Evolutionary conservation across 768 basidiomycete species (phyloP).

Genomic region (Tremella mesenterica): DNA sequence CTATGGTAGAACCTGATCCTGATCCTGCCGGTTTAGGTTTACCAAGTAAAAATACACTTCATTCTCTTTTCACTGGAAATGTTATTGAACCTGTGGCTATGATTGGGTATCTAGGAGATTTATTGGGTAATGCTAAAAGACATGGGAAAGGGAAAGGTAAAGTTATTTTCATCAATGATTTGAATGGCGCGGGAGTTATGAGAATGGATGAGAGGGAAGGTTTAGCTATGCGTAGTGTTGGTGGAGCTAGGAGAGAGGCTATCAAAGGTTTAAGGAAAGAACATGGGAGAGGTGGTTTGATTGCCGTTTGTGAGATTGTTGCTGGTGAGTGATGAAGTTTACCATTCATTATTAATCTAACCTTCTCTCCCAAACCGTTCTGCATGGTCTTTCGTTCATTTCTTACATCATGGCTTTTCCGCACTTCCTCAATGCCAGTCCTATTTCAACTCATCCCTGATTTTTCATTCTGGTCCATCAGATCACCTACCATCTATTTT

Average conservation of each 20-base stretch:
- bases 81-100: constrained; percentile 31
- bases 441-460: too few relatives aligned
- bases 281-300: constrained; percentile 8
- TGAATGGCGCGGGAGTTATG: not conserved
- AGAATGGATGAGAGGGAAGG: not conserved
- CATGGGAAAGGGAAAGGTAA: constrained; percentile 8
- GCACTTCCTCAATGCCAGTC: too few relatives aligned
- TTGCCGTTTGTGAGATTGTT: constrained; percentile 33
- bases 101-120: constrained; percentile 24
- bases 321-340: constrained; percentile 21
- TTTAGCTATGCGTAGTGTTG: constrained; percentile 13
- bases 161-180: constrained; percentile 29
- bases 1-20: not conserved
- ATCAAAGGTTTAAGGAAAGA: constrained; percentile 16
- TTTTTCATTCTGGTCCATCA: too few relatives aligned
- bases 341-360: too few relatives aligned
- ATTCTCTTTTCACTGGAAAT: constrained; percentile 24
- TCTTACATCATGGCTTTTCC: too few relatives aligned
- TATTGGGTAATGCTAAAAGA: constrained; percentile 2
- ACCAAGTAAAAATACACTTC: constrained; percentile 18
- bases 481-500: too few relatives aligned
- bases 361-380: too few relatives aligned
- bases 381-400: too few relatives aligned
- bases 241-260: constrained; percentile 13
- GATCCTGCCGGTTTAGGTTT: constrained; percentile 4